Evolutionary conservation across 257 asterid genomes (phyloP).

Genomic region (Jasminum sambac): DNA sequence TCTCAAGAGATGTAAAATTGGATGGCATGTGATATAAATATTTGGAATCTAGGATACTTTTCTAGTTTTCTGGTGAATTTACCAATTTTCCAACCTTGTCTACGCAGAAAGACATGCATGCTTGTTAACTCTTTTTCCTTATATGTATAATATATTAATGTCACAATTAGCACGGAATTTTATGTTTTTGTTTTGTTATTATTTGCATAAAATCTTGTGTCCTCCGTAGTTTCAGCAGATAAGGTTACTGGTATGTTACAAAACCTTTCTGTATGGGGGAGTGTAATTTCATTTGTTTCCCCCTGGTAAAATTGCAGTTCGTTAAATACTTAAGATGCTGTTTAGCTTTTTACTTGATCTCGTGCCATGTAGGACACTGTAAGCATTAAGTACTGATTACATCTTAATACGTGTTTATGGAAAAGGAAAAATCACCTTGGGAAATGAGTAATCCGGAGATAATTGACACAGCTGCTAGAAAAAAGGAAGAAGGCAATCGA

Average conservation of each 20-base stretch:
- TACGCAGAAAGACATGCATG: not conserved
- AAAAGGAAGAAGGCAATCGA: slow-evolving; percentile 73
- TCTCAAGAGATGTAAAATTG: too few relatives aligned
- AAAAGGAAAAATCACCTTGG: slow-evolving; percentile 68
- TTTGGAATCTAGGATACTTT: not conserved
- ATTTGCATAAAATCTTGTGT: not conserved
- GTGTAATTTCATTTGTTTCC: not conserved
- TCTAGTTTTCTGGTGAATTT: not conserved
- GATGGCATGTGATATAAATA: not conserved
- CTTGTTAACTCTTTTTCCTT: not conserved
- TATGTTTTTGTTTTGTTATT: not conserved
- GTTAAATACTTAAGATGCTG: not conserved
- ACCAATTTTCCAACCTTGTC: not conserved
- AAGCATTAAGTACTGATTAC: not conserved
- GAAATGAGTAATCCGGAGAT: slow-evolving; percentile 60
- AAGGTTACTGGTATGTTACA: not conserved
- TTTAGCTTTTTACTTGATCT: not conserved
- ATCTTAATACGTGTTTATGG: not conserved
- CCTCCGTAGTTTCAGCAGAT: not conserved
- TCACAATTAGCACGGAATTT: not conserved
- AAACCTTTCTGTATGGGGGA: not conserved
- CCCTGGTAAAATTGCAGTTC: not conserved
- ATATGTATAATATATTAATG: not conserved
- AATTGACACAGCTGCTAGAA: slow-evolving; percentile 51
- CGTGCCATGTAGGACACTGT: not conserved